phyloP scores from a whole-genome alignment of 2,329 filamentous ascomycete species.

The Colletotrichum musicola region DNA sequence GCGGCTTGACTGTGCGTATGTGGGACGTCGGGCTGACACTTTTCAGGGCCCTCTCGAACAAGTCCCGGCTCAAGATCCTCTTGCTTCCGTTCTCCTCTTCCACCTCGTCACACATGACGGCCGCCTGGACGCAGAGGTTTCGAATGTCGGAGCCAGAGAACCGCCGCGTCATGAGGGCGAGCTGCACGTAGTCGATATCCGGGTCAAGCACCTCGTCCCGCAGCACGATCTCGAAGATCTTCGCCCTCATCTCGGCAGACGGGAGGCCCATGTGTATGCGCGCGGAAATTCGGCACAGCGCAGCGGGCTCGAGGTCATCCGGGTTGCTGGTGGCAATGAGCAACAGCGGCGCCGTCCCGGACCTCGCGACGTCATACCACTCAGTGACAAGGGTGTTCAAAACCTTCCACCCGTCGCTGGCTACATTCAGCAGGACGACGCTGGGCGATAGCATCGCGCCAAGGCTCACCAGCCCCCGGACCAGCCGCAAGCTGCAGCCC shows the following conservation, averaged over 20 bases:
- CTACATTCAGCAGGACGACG: slow-evolving; percentile 43
- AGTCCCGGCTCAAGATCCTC: neutral
- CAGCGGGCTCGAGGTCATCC: neutral
- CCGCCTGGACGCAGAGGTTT: slow-evolving; percentile 4
- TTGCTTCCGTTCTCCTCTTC: neutral
- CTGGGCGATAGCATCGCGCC: slow-evolving; percentile 43
- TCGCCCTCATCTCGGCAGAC: neutral
- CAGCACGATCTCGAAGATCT: neutral
- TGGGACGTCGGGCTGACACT: neutral
- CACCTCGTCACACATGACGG: neutral
- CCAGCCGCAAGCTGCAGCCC: slow-evolving; percentile 32
- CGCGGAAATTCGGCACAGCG: neutral
- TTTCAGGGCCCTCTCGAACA: neutral
- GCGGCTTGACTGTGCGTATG: neutral
- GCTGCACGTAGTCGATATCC: neutral
- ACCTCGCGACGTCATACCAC: neutral
- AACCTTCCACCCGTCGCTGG: neutral
- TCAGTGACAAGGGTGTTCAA: neutral
- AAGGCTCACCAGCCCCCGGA: slow-evolving; percentile 45
- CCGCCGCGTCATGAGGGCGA: neutral
- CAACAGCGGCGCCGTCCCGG: neutral
- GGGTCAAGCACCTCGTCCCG: slow-evolving; percentile 2
- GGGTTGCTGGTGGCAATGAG: neutral
- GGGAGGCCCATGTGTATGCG: slow-evolving; percentile 14
- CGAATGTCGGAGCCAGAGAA: slow-evolving; percentile 5